phyloP scores from a whole-genome alignment of 805 yeast species.

The Candida pseudofarinosa region DNA sequence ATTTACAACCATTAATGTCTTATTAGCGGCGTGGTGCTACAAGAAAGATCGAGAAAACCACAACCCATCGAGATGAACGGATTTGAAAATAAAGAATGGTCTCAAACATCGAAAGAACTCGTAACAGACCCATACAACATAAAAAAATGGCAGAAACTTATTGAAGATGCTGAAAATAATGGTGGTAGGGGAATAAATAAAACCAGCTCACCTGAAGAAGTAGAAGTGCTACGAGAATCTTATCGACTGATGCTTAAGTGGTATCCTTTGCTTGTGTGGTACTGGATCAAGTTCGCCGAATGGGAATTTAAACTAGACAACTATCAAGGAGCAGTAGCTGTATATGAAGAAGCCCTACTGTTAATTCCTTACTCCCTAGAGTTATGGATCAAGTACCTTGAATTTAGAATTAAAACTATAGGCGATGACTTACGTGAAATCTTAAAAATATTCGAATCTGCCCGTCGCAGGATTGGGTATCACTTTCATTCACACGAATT shows the following conservation, averaged over 20 bases:
- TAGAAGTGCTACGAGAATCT: slow-evolving; percentile 32
- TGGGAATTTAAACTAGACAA: slow-evolving; percentile 45
- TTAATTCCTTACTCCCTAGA: slow-evolving; percentile 42
- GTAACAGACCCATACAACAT: slow-evolving; percentile 33
- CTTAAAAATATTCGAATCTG: slow-evolving; percentile 39
- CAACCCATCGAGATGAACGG: slow-evolving; percentile 1
- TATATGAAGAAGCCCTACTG: slow-evolving; percentile 38
- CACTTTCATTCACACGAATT: slow-evolving; percentile 51
- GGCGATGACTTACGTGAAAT: slow-evolving; percentile 26
- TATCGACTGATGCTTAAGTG: slow-evolving; percentile 41
- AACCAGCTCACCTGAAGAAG: slow-evolving; percentile 23
- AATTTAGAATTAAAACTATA: slow-evolving; percentile 33
- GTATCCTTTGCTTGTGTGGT: slow-evolving; percentile 49
- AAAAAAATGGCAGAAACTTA: slow-evolving; percentile 33
- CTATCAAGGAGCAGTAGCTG: slow-evolving; percentile 28
- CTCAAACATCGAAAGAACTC: slow-evolving; percentile 25
- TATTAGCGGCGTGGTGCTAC: too few relatives aligned
- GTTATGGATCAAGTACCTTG: slow-evolving; percentile 49
- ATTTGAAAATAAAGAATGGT: slow-evolving; percentile 20
- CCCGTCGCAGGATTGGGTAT: slow-evolving; percentile 46
- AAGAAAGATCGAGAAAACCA: too few relatives aligned
- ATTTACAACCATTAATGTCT: too few relatives aligned
- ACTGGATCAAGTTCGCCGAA: slow-evolving; percentile 55
- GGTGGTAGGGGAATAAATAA: slow-evolving; percentile 29
- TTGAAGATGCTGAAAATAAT: slow-evolving; percentile 26